Conservation (phyloP, 805 yeast species). For the Saccharomycopsis lassenensis region DNA sequence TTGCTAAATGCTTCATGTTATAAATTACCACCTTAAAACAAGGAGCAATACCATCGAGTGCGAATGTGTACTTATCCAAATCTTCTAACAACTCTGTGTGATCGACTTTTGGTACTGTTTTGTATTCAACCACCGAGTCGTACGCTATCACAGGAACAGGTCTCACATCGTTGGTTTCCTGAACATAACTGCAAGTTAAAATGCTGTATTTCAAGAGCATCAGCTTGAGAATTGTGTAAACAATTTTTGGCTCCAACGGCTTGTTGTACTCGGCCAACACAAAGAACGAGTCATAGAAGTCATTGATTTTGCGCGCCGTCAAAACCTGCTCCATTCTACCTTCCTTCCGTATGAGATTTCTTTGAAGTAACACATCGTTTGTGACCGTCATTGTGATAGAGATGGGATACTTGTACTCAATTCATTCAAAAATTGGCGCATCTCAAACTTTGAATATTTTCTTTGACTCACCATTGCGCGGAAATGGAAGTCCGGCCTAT, state of each 20-base stretch:
- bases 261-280: slow-evolving; percentile 2
- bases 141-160: slow-evolving; percentile 2
- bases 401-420: no score
- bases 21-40: neutral
- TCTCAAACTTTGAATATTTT: no score
- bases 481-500: no score
- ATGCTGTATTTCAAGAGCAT: slow-evolving; percentile 5
- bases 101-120: slow-evolving; percentile 1
- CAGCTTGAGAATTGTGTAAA: slow-evolving; percentile 2
- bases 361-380: neutral
- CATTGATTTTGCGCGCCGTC: slow-evolving; percentile 3
- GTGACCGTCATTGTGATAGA: no score
- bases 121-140: neutral
- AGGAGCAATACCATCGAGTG: slow-evolving; percentile 1
- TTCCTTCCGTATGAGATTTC: slow-evolving; percentile 1
- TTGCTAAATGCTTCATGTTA: slow-evolving; percentile 1
- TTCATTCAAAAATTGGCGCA: no score
- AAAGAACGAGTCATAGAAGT: slow-evolving; percentile 3
- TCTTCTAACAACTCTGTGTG: slow-evolving; percentile 3
- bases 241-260: neutral
- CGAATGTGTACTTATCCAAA: slow-evolving; percentile 2
- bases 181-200: slow-evolving; percentile 2
- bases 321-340: slow-evolving; percentile 3
- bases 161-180: neutral
- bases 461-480: no score